phyloP scores from a whole-genome alignment of 2,329 filamentous ascomycete species.

The Bertia moriformis region DNA sequence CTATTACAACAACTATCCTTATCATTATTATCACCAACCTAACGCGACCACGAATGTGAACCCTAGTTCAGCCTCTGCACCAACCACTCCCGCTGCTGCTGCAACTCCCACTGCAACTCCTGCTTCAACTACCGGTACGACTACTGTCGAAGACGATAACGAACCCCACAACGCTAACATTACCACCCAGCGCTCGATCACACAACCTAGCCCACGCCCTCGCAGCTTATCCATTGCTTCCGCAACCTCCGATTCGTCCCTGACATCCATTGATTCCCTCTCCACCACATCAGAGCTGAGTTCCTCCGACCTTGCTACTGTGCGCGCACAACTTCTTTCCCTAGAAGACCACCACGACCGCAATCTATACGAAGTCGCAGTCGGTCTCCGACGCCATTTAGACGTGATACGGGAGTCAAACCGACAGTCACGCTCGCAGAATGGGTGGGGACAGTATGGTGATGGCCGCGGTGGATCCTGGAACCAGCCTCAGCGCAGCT shows the following conservation, averaged over 20 bases:
- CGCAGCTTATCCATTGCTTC: constrained; percentile 15
- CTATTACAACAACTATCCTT: not conserved
- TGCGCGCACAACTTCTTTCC: constrained; percentile 17
- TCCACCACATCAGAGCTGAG: constrained; percentile 18
- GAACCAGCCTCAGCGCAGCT: constrained; percentile 13
- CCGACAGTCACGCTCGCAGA: constrained; percentile 9
- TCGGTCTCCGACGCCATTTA: constrained; percentile 17
- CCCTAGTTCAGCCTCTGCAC: too few species aligned
- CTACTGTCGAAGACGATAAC: not conserved
- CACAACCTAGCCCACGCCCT: too few species aligned
- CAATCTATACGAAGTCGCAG: constrained; percentile 16
- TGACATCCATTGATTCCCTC: constrained; percentile 18
- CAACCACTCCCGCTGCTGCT: not conserved
- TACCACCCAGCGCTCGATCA: not conserved
- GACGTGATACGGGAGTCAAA: constrained; percentile 15
- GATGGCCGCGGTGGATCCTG: constrained; percentile 18
- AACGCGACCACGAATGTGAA: too few species aligned
- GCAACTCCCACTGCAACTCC: not conserved
- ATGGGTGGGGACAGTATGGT: not conserved
- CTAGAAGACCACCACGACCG: constrained; percentile 18
- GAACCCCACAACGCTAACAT: not conserved
- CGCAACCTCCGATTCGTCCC: constrained; percentile 14
- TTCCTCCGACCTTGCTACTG: constrained; percentile 16
- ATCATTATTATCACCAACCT: not conserved
- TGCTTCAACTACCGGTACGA: not conserved